Base-by-base conservation (phyloP, 805 yeast genomes). In the Metschnikowia kunwiensis region DNA sequence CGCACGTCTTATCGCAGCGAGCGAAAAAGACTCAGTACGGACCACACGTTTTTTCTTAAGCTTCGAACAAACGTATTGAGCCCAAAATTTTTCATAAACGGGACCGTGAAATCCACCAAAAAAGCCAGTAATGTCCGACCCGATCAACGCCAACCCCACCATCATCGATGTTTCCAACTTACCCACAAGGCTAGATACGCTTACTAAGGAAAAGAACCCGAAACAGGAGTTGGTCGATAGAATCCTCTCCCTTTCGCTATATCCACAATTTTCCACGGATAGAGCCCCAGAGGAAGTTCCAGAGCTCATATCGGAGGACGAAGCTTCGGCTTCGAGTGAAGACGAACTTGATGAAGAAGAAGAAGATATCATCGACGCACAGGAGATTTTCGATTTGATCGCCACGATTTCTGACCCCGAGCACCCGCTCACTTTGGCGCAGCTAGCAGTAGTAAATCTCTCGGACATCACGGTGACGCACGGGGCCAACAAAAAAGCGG, bases 401-500 rank as follows among this genome's bases (percentile, higher is more conserved):
- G 38, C 52, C 10, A 32, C 50, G 10, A 48, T 48, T 11, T 48
- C 52, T 0, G 99, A 93, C 57, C 99, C 99, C 1, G 99, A 93
- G 55, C 99, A 93, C 58, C 99, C 99, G 0, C 68, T 93, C 27
- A 83, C 96, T 0, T 68, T 93, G 39, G 98, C 96, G 0, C 97
- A 93, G 60, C 70, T 93, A 12, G 91, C 96, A 0, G 97, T 93
- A 27, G 96, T 93, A 2, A 88, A 87, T 51, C 65, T 93, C 32
- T 71, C 74, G 5, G 96, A 94, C 55, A 93, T 93, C 40, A 59
- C 65, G 25, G 87, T 93, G 3, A 66, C 60, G 2, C 84, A 86
- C 51, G 67, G 77, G 8, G 75, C 76, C 4, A 42, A 49, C 23
- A 53, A 54, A 24, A 50, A 67, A 20, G 31, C 21, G 10, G 73